A percentile compares a stretch with the other conserved stretches of the same genome.
phyloP scores from a whole-genome alignment of 140 eudicot species.

The Bidens hawaiensis region DNA sequence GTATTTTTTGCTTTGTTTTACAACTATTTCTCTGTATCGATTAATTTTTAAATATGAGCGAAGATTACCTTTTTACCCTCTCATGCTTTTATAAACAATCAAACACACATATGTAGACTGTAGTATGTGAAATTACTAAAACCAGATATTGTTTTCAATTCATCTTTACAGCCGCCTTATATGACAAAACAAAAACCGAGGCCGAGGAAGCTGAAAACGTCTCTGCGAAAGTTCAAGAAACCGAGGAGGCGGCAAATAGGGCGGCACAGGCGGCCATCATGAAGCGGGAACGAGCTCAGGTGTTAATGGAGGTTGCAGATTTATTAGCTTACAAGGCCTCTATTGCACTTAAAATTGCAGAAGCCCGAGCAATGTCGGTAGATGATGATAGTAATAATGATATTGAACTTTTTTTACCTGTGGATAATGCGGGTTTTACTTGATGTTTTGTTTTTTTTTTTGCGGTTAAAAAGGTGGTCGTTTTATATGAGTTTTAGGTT shows the following conservation, averaged over 20 bases:
- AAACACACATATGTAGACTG: not conserved
- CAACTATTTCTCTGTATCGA: not conserved
- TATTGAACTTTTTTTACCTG: not conserved
- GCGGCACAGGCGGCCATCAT: slow-evolving; percentile 41
- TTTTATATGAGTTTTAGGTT: slow-evolving; percentile 5
- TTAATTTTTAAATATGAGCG: not conserved
- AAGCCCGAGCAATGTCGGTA: slow-evolving; percentile 37
- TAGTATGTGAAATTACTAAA: slow-evolving; percentile 3
- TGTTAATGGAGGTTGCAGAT: slow-evolving; percentile 68
- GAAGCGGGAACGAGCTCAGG: slow-evolving; percentile 69
- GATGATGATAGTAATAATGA: not conserved
- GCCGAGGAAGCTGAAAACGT: slow-evolving; percentile 11
- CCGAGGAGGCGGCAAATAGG: slow-evolving; percentile 40
- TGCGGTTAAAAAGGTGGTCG: slow-evolving; percentile 9
- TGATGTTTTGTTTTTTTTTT: slow-evolving; percentile 14
- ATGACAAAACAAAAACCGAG: slow-evolving; percentile 1
- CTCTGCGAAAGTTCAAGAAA: slow-evolving; percentile 37
- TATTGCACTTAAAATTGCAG: slow-evolving; percentile 67
- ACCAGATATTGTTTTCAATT: slow-evolving; percentile 4
- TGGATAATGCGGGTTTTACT: slow-evolving; percentile 7
- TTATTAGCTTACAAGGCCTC: slow-evolving; percentile 59
- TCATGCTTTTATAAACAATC: not conserved
- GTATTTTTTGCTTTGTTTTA: not conserved
- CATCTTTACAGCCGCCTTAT: slow-evolving; percentile 10
- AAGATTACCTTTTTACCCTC: not conserved